Percentiles rank a stretch among this genome's conserved stretches.
These are phyloP conservation scores for Apiospora sp. DNA, from an alignment of 2,329 filamentous ascomycete genomes.

Conservation along the genomic window DNA sequence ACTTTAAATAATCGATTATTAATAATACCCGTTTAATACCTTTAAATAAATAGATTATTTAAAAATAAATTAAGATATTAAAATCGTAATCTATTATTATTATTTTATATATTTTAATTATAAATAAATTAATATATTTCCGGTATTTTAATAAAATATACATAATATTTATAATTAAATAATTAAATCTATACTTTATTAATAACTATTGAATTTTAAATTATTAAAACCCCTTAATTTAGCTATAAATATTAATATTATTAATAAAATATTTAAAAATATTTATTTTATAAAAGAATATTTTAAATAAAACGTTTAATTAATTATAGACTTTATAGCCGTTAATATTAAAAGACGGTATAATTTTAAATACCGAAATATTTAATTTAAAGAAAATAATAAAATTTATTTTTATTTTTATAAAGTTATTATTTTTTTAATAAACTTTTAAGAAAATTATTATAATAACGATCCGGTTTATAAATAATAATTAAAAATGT, in stretches of 20 bases:
- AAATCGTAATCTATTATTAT: constrained; percentile 5
- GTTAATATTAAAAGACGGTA: neutral
- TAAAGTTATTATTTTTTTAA: neutral
- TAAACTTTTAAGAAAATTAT: neutral
- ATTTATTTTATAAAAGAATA: neutral
- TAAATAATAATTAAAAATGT: too few relatives aligned
- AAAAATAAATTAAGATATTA: neutral
- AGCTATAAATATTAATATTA: neutral
- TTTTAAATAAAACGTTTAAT: neutral
- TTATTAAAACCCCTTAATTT: neutral
- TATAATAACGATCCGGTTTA: neutral
- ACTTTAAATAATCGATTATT: too few relatives aligned
- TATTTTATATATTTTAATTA: neutral
- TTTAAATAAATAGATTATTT: constrained; percentile 10
- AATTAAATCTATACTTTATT: neutral
- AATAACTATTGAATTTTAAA: neutral
- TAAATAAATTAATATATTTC: neutral
- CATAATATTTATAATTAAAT: neutral
- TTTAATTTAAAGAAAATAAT: neutral
- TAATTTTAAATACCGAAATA: neutral
- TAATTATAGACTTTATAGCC: neutral
- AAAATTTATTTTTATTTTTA: neutral
- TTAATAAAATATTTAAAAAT: neutral
- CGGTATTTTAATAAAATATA: too few relatives aligned
- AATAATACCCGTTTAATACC: neutral